Percentiles rank a stretch among this genome's conserved stretches.
These are phyloP conservation scores for carrot (Daucus carota) DNA, from an alignment of 129 eudicot species.

Conservation along the genomic window DNA sequence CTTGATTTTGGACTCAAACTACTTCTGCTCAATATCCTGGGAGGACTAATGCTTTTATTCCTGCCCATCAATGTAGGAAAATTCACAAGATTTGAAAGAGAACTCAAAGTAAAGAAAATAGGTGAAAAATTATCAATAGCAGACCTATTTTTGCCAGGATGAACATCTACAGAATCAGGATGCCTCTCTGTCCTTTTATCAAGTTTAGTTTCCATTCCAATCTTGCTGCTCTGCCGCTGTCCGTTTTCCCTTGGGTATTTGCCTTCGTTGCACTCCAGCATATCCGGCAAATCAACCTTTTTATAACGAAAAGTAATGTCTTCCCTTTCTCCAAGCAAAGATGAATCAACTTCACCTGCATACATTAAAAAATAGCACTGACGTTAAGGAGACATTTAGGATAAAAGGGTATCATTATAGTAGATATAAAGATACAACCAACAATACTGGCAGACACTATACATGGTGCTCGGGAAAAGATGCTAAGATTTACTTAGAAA, in stretches of 20 bases:
- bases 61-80: constrained; percentile 30
- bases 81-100: not conserved
- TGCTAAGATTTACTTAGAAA: not conserved
- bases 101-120: not conserved
- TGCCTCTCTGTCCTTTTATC: constrained; percentile 42
- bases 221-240: constrained; percentile 50
- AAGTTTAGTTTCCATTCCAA: constrained; percentile 30
- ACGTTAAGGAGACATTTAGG: not conserved
- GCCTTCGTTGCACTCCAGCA: constrained; percentile 55
- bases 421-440: not conserved
- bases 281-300: constrained; percentile 30
- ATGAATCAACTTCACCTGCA: constrained; percentile 37
- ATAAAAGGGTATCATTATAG: not conserved
- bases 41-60: constrained; percentile 62
- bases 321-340: constrained; percentile 38
- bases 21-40: not conserved
- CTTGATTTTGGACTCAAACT: constrained; percentile 61
- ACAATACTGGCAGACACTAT: not conserved
- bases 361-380: not conserved
- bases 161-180: constrained; percentile 63
- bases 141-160: constrained; percentile 70
- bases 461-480: not conserved
- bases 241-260: constrained; percentile 73
- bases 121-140: not conserved
- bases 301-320: constrained; percentile 26